Evolutionary conservation across 495 filamentous ascomycete genomes (phyloP), one percentile per base, ranked within the genome.

Genomic region (Podospora pseudopauciseta): DNA sequence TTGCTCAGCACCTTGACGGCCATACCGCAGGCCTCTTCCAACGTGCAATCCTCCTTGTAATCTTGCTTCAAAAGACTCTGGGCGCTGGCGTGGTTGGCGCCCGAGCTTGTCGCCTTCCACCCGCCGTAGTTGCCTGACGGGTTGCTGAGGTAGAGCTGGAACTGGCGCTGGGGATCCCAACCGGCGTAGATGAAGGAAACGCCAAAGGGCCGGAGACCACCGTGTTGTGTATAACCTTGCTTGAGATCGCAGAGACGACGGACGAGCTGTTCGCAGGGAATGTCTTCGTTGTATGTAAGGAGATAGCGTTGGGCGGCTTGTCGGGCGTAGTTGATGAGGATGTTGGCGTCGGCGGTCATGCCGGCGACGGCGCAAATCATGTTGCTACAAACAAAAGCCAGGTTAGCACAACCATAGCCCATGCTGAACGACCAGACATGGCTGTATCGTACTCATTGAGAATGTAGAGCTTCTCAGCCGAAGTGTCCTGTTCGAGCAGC

Each of bases 141-240:
- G 81, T 99, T 99, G 86, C 93, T 97, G 79, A 97, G 93, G 85
- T 99, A 99, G 67, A 99, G 86, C 83, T 99, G 95, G 85, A 99
- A 99, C 76, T 98, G 90, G 68, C 93, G 88, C 77, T 94, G 91
- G 58, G 90, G 89, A 75, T 99, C 95, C 84, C 92, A 99, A 67
- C 95, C 95, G 62, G 95, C 95, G 78, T 99, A 99, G 86, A 99
- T 98, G 87, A 99, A 98, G 53, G 93, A 97, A 59, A 99, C 95
- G 80, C 95, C 95, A 74, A 99, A 99, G 26, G 95, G 95, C 70
- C 95, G 91, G 65, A 99, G 90, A 82, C 95, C 87, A 86, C 95
- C 95, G 80, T 97, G 96, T 80, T 99, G 95, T 71, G 95, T 99
- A 84, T 99, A 99, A 72, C 96, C 93, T 85, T 99, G 95, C 86